Percentiles rank a stretch among this genome's conserved stretches.
These are phyloP conservation scores for Garcia nutans DNA, from an alignment of 345 rosid genomes.

Conservation along the genomic window DNA sequence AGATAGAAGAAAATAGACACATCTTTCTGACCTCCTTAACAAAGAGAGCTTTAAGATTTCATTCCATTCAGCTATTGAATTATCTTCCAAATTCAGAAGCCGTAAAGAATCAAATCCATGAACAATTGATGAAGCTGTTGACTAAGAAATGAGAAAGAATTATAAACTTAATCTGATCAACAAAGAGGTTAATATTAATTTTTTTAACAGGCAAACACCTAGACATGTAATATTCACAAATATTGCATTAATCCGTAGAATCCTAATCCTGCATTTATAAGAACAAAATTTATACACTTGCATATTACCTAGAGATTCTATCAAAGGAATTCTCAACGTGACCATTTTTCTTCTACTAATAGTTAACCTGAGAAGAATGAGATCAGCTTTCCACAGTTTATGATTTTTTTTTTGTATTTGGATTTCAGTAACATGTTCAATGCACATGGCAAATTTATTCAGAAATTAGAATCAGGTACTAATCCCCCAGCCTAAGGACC, in stretches of 20 bases:
- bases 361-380: background rate
- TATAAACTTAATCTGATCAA: constrained; percentile 2
- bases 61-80: constrained; percentile 72
- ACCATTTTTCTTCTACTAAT: background rate
- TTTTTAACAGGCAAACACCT: background rate
- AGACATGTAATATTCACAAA: background rate
- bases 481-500: background rate
- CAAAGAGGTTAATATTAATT: background rate
- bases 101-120: constrained; percentile 64
- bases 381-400: background rate
- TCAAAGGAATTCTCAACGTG: background rate
- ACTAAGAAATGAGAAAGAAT: constrained; percentile 33
- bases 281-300: background rate
- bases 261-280: background rate
- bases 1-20: constrained; percentile 16
- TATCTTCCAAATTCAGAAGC: constrained; percentile 86
- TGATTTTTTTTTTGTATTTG: background rate
- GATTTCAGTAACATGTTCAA: background rate
- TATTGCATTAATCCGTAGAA: background rate
- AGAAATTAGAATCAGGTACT: background rate
- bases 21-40: constrained; percentile 60
- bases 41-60: constrained; percentile 74
- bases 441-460: background rate
- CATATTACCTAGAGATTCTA: background rate
- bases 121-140: constrained; percentile 41